Conservation (phyloP, 2,329 filamentous ascomycete genomes). For the Leptographium lundbergii region DNA sequence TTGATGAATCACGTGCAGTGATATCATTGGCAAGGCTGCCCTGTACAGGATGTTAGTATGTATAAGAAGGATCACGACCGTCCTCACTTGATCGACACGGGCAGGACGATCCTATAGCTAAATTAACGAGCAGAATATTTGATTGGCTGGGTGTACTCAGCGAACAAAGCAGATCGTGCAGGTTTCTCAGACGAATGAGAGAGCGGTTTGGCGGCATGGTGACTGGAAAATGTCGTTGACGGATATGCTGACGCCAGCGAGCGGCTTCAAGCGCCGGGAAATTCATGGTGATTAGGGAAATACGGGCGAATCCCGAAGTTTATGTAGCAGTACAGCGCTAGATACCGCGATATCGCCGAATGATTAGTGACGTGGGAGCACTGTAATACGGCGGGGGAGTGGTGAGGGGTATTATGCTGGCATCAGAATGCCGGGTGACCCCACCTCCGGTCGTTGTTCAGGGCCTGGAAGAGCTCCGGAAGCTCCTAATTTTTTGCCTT, state of each 20-base stretch:
- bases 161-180: background rate
- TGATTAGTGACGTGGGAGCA: background rate
- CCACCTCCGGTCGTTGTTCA: background rate
- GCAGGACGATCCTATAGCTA: background rate
- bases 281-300: background rate
- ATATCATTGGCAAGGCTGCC: too few species aligned
- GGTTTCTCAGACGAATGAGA: background rate
- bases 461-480: background rate
- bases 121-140: background rate
- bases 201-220: background rate
- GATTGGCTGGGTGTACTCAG: background rate
- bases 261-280: background rate
- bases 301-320: slow-evolving; percentile 4
- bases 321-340: background rate
- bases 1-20: background rate
- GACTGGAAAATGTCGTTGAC: background rate
- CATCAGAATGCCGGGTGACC: slow-evolving; percentile 5
- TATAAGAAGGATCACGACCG: background rate
- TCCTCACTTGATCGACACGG: background rate
- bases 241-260: background rate
- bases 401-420: slow-evolving; percentile 1
- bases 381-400: background rate
- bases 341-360: slow-evolving; percentile 11
- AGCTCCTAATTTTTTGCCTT: background rate
- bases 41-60: too few species aligned